Evolutionary conservation across 1,139 yeast genomes (phyloP).

Genomic region (Kodamaea sp.): DNA sequence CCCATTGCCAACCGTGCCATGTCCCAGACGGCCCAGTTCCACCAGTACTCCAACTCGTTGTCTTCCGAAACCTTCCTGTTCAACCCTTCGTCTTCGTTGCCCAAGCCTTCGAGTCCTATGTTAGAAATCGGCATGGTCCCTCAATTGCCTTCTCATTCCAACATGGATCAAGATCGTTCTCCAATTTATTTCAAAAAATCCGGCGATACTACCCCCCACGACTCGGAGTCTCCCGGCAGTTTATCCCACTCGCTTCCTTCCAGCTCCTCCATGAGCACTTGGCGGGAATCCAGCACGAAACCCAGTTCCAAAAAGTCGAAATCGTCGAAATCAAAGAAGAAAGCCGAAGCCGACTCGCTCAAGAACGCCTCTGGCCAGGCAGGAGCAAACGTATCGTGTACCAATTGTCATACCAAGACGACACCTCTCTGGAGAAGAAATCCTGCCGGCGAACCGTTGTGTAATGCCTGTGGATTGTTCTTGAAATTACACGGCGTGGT

Average conservation of each 20-base stretch:
- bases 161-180: constrained; percentile 2
- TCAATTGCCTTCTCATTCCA: constrained; percentile 7
- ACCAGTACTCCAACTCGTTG: constrained; percentile 8
- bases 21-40: constrained; percentile 13
- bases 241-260: constrained; percentile 15
- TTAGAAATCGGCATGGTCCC: constrained; percentile 9
- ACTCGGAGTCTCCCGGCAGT: constrained; percentile 2
- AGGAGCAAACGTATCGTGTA: constrained; percentile 17
- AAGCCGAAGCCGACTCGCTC: constrained; percentile 2
- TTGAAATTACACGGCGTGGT: constrained; percentile 30
- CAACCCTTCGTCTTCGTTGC: constrained; percentile 11
- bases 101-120: constrained; percentile 9
- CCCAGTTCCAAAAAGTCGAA: constrained; percentile 13
- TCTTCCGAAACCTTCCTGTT: constrained; percentile 11
- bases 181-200: constrained; percentile 2
- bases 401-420: constrained; percentile 28
- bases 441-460: constrained; percentile 29
- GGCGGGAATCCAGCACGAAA: constrained; percentile 8
- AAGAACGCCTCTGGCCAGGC: not conserved
- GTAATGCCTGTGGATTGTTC: constrained; percentile 31
- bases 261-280: constrained; percentile 7
- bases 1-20: constrained; percentile 16
- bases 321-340: constrained; percentile 13
- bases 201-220: not conserved
- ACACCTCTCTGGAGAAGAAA: constrained; percentile 31